Evolutionary conservation across 257 asterid species (phyloP), one percentile per base, ranked within the genome.

Genomic region (Galeopsis tetrahit): DNA sequence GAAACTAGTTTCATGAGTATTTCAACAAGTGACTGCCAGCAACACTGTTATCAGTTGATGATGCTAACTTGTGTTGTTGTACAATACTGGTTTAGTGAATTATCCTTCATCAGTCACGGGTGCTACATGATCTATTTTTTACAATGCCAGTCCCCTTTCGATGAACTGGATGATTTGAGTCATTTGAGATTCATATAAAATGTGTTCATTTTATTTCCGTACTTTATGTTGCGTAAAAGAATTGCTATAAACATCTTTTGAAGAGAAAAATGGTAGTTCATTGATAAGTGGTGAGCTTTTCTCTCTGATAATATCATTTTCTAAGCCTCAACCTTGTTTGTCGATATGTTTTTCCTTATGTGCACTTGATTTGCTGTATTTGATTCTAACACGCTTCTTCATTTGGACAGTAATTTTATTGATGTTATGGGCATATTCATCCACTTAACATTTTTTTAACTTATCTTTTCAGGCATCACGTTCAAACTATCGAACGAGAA

Each of bases 391-490:
- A 42, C 5, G 53, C 7, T 31, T 13, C 43, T 51, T 35, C 38
- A 35, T 43, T 43, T 42, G 35, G 46, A 13, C 10, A 33, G 52
- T 63, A 11, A 11, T 55, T 32, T 34, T 56, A 39, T 32, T 39
- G 5, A 66, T 44, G 3, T 48, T 44, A 32, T 14, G 15, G 15
- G 35, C 51, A 59, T 63, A 44, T 67, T 60, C 32, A 14, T 66
- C 55, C 57, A 57, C 7, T 38, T 46, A 46, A 49, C 71, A 13
- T 55, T 68, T 9, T 53, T 46, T 62, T n/a, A 3, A 38, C n/a
- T 49, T n/a, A n/a, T 49, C 56, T 69, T 72, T 9, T 39, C 74
- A 76, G 80, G 83, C 53, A 65, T 63, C 67, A 68, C 15, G 65
- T 72, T 66, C 9, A 17, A 69, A 13, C 69, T 74, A 78, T 64